Percentiles rank a stretch among this genome's conserved stretches.
Evolutionary conservation across 495 filamentous ascomycete species (phyloP).

Genomic region (Penicillium salamii): DNA sequence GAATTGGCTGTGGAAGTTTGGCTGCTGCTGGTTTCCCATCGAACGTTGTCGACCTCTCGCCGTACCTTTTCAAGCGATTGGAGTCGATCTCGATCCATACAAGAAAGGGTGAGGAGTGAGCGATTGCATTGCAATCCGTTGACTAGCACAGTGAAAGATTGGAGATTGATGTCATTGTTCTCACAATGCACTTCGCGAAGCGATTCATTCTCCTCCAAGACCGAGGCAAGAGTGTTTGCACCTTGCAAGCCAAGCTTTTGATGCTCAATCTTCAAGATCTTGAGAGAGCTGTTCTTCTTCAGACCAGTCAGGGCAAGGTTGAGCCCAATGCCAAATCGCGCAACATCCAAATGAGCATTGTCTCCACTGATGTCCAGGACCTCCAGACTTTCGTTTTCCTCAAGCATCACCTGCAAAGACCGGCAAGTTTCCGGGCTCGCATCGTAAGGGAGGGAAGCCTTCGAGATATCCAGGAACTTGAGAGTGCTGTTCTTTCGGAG

Average conservation of each 20-base stretch:
- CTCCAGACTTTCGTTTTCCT: constrained; percentile 70
- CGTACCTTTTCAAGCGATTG: constrained; percentile 62
- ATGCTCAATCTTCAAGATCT: constrained; percentile 72
- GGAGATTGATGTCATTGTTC: constrained; percentile 73
- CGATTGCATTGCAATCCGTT: constrained; percentile 68
- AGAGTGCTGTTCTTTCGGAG: constrained; percentile 72
- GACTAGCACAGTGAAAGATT: constrained; percentile 74
- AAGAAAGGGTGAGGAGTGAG: constrained; percentile 61
- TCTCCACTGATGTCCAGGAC: constrained; percentile 88
- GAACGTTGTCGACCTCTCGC: constrained; percentile 54
- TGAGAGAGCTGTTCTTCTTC: constrained; percentile 70
- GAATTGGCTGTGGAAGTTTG: constrained; percentile 38
- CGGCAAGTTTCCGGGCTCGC: constrained; percentile 70
- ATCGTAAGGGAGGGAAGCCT: constrained; percentile 79
- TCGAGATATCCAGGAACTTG: constrained; percentile 79
- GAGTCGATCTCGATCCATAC: constrained; percentile 60
- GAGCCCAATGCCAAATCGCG: constrained; percentile 78
- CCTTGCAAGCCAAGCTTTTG: constrained; percentile 64
- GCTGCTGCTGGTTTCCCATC: constrained; percentile 32
- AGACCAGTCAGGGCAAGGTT: constrained; percentile 75
- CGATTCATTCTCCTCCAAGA: constrained; percentile 63
- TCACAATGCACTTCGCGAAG: constrained; percentile 72
- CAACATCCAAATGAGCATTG: constrained; percentile 81
- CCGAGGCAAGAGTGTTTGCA: constrained; percentile 73
- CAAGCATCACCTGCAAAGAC: constrained; percentile 71